Conservation (phyloP, 1,284 basidiomycete genomes). For the Rhodotorula mucilaginosa region DNA sequence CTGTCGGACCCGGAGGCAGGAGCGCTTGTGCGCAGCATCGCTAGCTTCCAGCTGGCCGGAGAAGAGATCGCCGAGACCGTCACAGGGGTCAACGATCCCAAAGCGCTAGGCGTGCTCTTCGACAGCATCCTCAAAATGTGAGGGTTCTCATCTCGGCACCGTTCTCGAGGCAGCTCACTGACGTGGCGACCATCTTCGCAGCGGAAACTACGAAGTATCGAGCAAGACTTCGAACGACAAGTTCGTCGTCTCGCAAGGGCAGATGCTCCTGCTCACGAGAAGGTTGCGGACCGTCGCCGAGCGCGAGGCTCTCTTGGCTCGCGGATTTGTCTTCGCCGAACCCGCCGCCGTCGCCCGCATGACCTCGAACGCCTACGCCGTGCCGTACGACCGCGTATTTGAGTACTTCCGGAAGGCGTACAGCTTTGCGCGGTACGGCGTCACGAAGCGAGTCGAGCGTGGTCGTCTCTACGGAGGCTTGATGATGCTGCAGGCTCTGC, state of each 20-base stretch:
- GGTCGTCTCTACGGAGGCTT: conserved; percentile 51
- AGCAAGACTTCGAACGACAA: conserved; percentile 28
- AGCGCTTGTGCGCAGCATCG: conserved; percentile 18
- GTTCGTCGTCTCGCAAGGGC: conserved; percentile 53
- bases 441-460: conserved; percentile 46
- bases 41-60: conserved; percentile 33
- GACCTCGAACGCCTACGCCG: conserved; percentile 51
- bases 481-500: conserved; percentile 51
- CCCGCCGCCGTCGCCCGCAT: conserved; percentile 48
- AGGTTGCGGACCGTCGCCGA: conserved; percentile 49
- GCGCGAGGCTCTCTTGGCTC: conserved; percentile 48
- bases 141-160: conserved; percentile 21
- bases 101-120: conserved; percentile 50
- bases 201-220: conserved; percentile 44
- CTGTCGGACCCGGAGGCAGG: conserved; percentile 16
- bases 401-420: conserved; percentile 50
- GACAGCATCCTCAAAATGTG: conserved; percentile 54
- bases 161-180: not conserved
- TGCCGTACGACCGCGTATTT: conserved; percentile 50
- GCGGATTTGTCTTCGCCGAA: conserved; percentile 53
- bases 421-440: conserved; percentile 48
- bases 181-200: conserved; percentile 13
- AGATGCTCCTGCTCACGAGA: conserved; percentile 52
- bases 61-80: conserved; percentile 30
- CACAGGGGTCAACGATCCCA: conserved; percentile 11